Evolutionary conservation across 2,329 filamentous ascomycete genomes (phyloP).

Genomic region (Exophiala sp.): DNA sequence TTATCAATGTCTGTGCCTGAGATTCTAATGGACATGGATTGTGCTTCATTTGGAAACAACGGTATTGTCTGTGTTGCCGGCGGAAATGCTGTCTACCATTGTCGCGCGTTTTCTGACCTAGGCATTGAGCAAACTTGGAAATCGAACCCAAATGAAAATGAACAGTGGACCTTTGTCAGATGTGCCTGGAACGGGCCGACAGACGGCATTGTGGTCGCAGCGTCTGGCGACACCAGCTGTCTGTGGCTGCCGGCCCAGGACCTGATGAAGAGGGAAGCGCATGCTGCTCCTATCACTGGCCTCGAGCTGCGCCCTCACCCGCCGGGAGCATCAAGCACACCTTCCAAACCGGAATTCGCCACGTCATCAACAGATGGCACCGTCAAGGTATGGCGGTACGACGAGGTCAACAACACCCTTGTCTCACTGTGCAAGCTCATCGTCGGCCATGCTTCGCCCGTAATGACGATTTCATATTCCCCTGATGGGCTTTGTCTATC

Average conservation of each 20-base stretch:
- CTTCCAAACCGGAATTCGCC: slow-evolving; percentile 34
- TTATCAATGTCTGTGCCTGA: slow-evolving; percentile 27
- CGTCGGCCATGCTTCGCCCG: slow-evolving; percentile 31
- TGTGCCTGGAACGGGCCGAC: slow-evolving; percentile 30
- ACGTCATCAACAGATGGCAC: slow-evolving; percentile 43
- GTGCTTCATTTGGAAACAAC: slow-evolving; percentile 37
- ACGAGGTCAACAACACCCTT: slow-evolving; percentile 16
- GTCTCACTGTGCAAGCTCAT: slow-evolving; percentile 23
- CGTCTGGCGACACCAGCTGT: slow-evolving; percentile 35
- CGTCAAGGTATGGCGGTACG: slow-evolving; percentile 39
- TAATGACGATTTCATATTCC: slow-evolving; percentile 42
- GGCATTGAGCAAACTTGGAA: slow-evolving; percentile 23
- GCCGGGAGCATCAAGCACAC: slow-evolving; percentile 26
- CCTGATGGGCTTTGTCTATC: slow-evolving; percentile 44
- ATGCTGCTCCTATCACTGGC: slow-evolving; percentile 41
- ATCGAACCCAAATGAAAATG: slow-evolving; percentile 21
- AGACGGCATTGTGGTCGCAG: slow-evolving; percentile 36
- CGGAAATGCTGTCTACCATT: slow-evolving; percentile 25
- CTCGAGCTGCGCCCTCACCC: slow-evolving; percentile 37
- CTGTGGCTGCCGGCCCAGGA: slow-evolving; percentile 45
- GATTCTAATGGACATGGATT: slow-evolving; percentile 40
- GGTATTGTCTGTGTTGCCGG: slow-evolving; percentile 33
- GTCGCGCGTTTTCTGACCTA: slow-evolving; percentile 22
- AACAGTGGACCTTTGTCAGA: slow-evolving; percentile 40
- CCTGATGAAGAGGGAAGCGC: slow-evolving; percentile 36